These are phyloP conservation scores for Hypoxylon sp. DNA, from an alignment of 2,329 filamentous ascomycete genomes.

Conservation along the genomic window DNA sequence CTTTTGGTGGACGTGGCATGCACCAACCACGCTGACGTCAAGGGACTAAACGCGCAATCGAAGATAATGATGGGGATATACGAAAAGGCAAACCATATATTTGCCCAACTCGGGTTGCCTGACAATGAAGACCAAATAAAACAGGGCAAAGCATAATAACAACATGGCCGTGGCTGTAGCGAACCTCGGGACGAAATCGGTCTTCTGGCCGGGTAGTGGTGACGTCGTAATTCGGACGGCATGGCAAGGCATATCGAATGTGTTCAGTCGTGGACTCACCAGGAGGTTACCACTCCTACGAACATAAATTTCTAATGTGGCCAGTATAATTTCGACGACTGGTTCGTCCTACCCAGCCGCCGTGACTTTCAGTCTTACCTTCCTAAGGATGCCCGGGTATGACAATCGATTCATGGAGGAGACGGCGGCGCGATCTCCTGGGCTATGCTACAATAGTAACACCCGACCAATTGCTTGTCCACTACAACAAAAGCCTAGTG, in stretches of 20 bases:
- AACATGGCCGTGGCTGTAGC: background rate
- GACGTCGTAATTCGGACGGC: background rate
- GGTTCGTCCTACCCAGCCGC: too few relatives aligned
- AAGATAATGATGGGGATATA: background rate
- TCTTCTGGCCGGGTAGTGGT: background rate
- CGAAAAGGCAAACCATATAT: background rate
- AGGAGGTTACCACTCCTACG: slow-evolving; percentile 2
- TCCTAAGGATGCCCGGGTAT: background rate
- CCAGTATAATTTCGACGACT: background rate
- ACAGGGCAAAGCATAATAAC: background rate
- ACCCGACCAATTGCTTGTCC: background rate
- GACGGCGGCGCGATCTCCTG: background rate
- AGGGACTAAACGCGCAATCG: background rate
- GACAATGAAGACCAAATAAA: background rate
- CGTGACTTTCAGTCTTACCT: background rate
- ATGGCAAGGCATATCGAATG: background rate
- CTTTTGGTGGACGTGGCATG: background rate
- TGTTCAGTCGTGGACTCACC: background rate
- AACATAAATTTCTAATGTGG: background rate
- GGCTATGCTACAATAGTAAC: background rate
- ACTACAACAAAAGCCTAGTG: background rate
- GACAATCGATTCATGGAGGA: background rate
- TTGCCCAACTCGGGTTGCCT: slow-evolving; percentile 1
- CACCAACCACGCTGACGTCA: background rate
- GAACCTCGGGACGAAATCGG: background rate